Conservation (phyloP, 2,329 filamentous ascomycete genomes). For the Gremmenia infestans region DNA sequence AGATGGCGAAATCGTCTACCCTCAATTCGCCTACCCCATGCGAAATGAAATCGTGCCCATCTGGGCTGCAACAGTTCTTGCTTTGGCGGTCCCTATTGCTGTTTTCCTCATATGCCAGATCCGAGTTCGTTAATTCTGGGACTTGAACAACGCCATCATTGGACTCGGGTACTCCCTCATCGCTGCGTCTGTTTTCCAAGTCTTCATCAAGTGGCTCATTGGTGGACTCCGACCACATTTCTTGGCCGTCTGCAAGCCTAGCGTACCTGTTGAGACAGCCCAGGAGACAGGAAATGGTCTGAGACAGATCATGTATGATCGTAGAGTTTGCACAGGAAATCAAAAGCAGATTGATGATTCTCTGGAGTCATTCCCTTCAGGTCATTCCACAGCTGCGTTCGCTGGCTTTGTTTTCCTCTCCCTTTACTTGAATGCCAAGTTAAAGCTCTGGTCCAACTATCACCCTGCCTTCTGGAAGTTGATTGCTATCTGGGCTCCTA, state of each 20-base stretch:
- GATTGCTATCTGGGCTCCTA: slow-evolving; percentile 56
- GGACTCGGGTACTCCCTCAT: slow-evolving; percentile 68
- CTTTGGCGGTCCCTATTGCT: slow-evolving; percentile 58
- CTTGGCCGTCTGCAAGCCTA: slow-evolving; percentile 63
- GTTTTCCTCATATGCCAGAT: slow-evolving; percentile 63
- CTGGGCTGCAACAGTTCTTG: slow-evolving; percentile 63
- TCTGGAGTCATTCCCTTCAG: slow-evolving; percentile 67
- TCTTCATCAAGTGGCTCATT: slow-evolving; percentile 71
- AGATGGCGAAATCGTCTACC: slow-evolving; percentile 64
- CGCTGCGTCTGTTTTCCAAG: slow-evolving; percentile 68
- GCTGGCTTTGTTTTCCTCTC: slow-evolving; percentile 66
- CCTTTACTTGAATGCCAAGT: slow-evolving; percentile 72
- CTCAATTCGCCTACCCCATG: slow-evolving; percentile 65
- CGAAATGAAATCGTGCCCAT: slow-evolving; percentile 68
- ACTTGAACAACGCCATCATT: slow-evolving; percentile 65
- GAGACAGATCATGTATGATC: slow-evolving; percentile 60
- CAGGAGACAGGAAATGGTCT: slow-evolving; percentile 46
- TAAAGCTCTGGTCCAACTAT: slow-evolving; percentile 70
- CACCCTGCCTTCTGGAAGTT: slow-evolving; percentile 73
- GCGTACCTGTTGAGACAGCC: slow-evolving; percentile 37
- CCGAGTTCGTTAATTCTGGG: slow-evolving; percentile 63
- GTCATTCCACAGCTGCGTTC: slow-evolving; percentile 69
- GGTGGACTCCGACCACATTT: slow-evolving; percentile 70
- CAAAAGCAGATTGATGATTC: slow-evolving; percentile 59
- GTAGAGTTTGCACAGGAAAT: slow-evolving; percentile 65